These are phyloP conservation scores for Hygrophoropsis aurantiaca DNA, from an alignment of 768 basidiomycete genomes.

Conservation along the genomic window DNA sequence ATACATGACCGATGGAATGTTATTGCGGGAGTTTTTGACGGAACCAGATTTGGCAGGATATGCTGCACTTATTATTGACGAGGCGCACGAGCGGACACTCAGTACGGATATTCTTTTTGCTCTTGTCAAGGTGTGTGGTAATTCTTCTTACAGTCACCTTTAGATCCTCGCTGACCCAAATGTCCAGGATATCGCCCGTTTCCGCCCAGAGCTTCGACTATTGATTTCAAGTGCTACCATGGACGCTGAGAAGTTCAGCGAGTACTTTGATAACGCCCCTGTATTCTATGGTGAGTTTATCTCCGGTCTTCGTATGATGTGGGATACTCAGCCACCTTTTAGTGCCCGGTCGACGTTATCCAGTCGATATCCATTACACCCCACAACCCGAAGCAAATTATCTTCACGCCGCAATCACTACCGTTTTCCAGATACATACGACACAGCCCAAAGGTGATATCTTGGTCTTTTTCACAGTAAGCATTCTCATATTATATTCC, in stretches of 20 bases:
- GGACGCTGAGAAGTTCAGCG: slow-evolving; percentile 97
- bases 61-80: slow-evolving; percentile 94
- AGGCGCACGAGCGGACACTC: slow-evolving; percentile 96
- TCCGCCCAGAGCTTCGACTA: slow-evolving; percentile 89
- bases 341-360: slow-evolving; percentile 97
- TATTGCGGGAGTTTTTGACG: slow-evolving; percentile 93
- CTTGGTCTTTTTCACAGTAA: slow-evolving; percentile 91
- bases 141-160: slow-evolving; percentile 7
- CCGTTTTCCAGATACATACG: slow-evolving; percentile 98
- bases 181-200: slow-evolving; percentile 88
- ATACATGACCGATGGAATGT: slow-evolving; percentile 99
- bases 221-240: slow-evolving; percentile 96
- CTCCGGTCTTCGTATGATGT: slow-evolving; percentile 1
- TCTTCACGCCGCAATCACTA: slow-evolving; percentile 97
- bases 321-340: slow-evolving; percentile 5
- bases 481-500: slow-evolving; percentile 20
- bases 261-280: slow-evolving; percentile 95
- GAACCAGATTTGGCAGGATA: slow-evolving; percentile 97
- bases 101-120: slow-evolving; percentile 99
- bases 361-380: slow-evolving; percentile 98
- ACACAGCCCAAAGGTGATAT: slow-evolving; percentile 98
- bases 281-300: slow-evolving; percentile 78
- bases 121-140: slow-evolving; percentile 85
- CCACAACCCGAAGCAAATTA: slow-evolving; percentile 99
- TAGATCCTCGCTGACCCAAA: slow-evolving; percentile 23